A percentile compares a stretch with the other conserved stretches of the same genome.
Evolutionary conservation across 2,329 filamentous ascomycete genomes (phyloP).

Genomic region (Cytospora piceicola): DNA sequence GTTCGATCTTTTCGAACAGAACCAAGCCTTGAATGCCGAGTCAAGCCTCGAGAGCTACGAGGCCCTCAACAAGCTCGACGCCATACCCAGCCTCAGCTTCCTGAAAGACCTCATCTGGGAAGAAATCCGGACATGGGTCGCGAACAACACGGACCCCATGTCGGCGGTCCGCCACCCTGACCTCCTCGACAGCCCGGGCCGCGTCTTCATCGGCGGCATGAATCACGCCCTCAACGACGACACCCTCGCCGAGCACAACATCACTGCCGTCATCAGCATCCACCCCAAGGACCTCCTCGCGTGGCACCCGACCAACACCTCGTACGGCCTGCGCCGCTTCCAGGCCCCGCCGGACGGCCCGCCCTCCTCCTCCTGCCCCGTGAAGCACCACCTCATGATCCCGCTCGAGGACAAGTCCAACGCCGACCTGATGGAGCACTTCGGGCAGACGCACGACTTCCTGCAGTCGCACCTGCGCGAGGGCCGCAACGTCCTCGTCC

Average conservation of each 20-base stretch:
- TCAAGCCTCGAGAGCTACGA: slow-evolving; percentile 23
- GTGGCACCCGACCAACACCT: slow-evolving; percentile 20
- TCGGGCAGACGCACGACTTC: slow-evolving; percentile 8
- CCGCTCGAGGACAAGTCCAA: slow-evolving; percentile 12
- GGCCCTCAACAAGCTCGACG: slow-evolving; percentile 13
- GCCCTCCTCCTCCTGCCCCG: slow-evolving; percentile 15
- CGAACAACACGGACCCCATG: slow-evolving; percentile 18
- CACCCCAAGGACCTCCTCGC: slow-evolving; percentile 19
- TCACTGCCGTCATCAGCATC: slow-evolving; percentile 21
- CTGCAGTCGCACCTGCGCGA: neutral
- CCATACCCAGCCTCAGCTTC: slow-evolving; percentile 6
- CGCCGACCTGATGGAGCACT: slow-evolving; percentile 15
- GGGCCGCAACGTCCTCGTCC: slow-evolving; percentile 17
- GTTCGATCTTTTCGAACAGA: slow-evolving; percentile 14
- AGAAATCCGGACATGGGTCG: slow-evolving; percentile 19
- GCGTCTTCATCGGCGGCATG: slow-evolving; percentile 20
- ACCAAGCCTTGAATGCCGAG: slow-evolving; percentile 9
- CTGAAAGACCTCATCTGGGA: slow-evolving; percentile 17
- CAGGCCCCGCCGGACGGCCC: neutral
- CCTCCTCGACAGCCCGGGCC: slow-evolving; percentile 16
- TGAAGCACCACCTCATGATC: slow-evolving; percentile 13
- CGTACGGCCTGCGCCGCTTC: slow-evolving; percentile 19
- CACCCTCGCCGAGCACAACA: slow-evolving; percentile 11
- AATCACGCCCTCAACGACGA: slow-evolving; percentile 21
- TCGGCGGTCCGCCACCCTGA: slow-evolving; percentile 13